phyloP scores from a whole-genome alignment of 1,284 basidiomycete genomes.

The Sanghuangporus sanghuang region DNA sequence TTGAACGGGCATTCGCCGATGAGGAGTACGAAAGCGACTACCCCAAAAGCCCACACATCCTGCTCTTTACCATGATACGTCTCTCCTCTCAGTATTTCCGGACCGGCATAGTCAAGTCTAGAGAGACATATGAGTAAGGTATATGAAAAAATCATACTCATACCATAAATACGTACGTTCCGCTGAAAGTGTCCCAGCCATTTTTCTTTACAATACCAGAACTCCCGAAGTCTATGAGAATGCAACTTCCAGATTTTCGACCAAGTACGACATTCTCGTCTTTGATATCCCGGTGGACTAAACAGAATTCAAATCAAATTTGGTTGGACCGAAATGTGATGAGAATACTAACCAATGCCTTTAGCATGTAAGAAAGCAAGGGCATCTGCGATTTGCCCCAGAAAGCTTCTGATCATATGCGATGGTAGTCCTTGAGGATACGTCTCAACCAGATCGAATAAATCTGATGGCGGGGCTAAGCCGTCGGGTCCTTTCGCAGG shows the following conservation, averaged over 20 bases:
- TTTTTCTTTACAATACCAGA: constrained; percentile 80
- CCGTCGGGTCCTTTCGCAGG: constrained; percentile 50
- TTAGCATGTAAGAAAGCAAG: constrained; percentile 87
- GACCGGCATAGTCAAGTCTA: constrained; percentile 94
- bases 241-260: constrained; percentile 61
- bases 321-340: not conserved
- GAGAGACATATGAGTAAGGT: constrained; percentile 19
- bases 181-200: constrained; percentile 94
- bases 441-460: constrained; percentile 93
- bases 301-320: constrained; percentile 14
- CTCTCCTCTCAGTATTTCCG: constrained; percentile 93
- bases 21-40: constrained; percentile 93
- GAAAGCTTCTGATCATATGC: constrained; percentile 73
- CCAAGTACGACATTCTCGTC: constrained; percentile 94
- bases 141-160: constrained; percentile 3
- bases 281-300: constrained; percentile 97
- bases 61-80: constrained; percentile 95
- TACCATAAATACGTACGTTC: constrained; percentile 59
- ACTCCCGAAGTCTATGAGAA: constrained; percentile 96
- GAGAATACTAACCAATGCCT: constrained; percentile 63
- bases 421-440: constrained; percentile 84
- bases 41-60: constrained; percentile 98
- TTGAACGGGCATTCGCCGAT: constrained; percentile 95
- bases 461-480: constrained; percentile 63
- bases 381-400: constrained; percentile 94